A percentile compares a stretch with the other conserved stretches of the same genome.
These are phyloP conservation scores for Mortierella sp. DNA, from an alignment of 371 early-diverging fungal genomes.

Conservation along the genomic window DNA sequence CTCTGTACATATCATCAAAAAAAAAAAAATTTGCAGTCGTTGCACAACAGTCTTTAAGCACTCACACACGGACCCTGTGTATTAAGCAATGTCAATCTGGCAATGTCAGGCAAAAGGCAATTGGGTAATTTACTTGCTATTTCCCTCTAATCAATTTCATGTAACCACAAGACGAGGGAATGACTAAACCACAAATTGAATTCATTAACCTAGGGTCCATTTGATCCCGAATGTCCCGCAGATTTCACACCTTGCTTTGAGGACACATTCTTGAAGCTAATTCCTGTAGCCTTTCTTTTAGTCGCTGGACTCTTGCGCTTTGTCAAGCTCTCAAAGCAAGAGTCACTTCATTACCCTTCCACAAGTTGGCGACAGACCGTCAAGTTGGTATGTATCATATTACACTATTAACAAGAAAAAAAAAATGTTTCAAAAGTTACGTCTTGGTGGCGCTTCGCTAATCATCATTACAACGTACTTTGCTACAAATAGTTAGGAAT, in stretches of 20 bases:
- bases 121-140: not conserved
- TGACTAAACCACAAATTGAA: not conserved
- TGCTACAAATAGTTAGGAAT: not conserved
- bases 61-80: not conserved
- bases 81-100: constrained; percentile 3
- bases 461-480: not conserved
- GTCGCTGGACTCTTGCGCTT: not conserved
- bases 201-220: constrained; percentile 11
- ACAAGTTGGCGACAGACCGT: not conserved
- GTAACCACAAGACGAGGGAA: not conserved
- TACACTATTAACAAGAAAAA: not conserved
- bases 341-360: not conserved
- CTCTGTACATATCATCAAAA: not conserved
- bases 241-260: constrained; percentile 14
- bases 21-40: not conserved
- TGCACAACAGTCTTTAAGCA: too few species aligned
- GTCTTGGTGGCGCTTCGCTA: not conserved
- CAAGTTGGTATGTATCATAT: constrained; percentile 6
- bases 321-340: not conserved
- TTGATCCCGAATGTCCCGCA: constrained; percentile 8
- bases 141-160: not conserved
- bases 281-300: not conserved
- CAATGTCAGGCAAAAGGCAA: constrained; percentile 6
- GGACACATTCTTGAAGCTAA: not conserved
- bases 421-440: not conserved